phyloP scores from a whole-genome alignment of 2,329 filamentous ascomycete species.

The Cyphellophora attinorum region DNA sequence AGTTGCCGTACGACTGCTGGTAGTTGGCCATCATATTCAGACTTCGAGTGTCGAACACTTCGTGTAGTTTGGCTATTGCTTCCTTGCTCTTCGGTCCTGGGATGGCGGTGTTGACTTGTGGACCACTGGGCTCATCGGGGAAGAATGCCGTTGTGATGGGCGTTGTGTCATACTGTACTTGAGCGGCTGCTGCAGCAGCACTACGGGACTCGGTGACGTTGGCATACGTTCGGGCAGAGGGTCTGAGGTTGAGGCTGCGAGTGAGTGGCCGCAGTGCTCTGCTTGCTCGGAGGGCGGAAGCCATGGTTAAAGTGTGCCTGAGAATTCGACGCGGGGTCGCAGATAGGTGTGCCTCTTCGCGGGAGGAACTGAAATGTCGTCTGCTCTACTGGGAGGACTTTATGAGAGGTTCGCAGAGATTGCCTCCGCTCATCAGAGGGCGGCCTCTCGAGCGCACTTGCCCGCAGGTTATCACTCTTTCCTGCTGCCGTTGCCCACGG shows the following conservation, averaged over 20 bases:
- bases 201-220: conserved; percentile 8
- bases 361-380: too few relatives aligned
- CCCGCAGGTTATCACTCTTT: too few relatives aligned
- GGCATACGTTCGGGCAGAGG: conserved; percentile 8
- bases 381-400: too few relatives aligned
- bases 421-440: too few relatives aligned
- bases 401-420: too few relatives aligned
- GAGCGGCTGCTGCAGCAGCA: conserved; percentile 9
- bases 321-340: too few relatives aligned
- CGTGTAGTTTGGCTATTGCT: conserved; percentile 59
- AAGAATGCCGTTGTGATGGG: conserved; percentile 40
- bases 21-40: conserved; percentile 77
- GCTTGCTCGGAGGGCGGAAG: conserved; percentile 8
- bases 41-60: conserved; percentile 77
- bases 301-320: too few relatives aligned
- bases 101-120: conserved; percentile 49
- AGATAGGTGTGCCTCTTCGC: too few relatives aligned
- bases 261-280: conserved; percentile 8
- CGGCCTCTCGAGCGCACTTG: too few relatives aligned
- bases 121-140: conserved; percentile 48
- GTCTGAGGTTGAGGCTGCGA: conserved; percentile 5
- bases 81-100: conserved; percentile 68
- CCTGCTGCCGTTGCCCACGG: too few relatives aligned
- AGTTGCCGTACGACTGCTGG: conserved; percentile 67
- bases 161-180: conserved; percentile 8